A percentile compares a stretch with the other conserved stretches of the same genome.
Conservation (phyloP, 495 filamentous ascomycete genomes). For the Parachaetomium inaequale region DNA sequence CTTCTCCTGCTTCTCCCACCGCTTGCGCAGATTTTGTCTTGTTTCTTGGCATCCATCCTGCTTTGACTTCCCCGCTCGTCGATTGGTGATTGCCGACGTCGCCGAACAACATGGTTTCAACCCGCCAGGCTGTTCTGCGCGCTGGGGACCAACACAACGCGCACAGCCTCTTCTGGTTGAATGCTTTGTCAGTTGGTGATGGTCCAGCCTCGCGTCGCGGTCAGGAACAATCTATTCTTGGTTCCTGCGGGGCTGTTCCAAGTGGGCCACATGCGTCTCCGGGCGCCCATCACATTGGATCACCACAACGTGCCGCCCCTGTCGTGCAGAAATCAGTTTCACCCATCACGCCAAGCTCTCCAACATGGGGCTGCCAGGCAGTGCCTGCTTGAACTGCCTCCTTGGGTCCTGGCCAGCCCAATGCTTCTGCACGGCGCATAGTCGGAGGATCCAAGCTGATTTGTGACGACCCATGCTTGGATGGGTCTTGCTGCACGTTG, state of each 20-base stretch:
- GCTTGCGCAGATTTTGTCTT: no score
- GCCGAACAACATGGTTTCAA: no score
- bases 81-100: no score
- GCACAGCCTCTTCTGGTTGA: no score
- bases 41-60: no score
- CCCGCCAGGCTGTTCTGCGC: no score
- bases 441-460: not conserved
- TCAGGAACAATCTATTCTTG: not conserved
- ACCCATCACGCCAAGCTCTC: not conserved
- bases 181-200: no score
- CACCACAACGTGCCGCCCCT: not conserved
- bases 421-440: not conserved
- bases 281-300: not conserved
- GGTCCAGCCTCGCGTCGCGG: no score
- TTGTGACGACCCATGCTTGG: not conserved
- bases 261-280: not conserved
- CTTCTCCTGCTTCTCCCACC: no score
- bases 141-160: no score
- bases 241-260: not conserved
- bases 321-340: not conserved
- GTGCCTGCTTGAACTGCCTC: no score
- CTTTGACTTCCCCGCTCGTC: no score
- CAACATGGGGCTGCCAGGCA: not conserved
- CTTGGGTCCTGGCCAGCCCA: not conserved
- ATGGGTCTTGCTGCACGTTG: not conserved